Evolutionary conservation across 768 basidiomycete genomes (phyloP).

Genomic region (Boletus reticuloceps): DNA sequence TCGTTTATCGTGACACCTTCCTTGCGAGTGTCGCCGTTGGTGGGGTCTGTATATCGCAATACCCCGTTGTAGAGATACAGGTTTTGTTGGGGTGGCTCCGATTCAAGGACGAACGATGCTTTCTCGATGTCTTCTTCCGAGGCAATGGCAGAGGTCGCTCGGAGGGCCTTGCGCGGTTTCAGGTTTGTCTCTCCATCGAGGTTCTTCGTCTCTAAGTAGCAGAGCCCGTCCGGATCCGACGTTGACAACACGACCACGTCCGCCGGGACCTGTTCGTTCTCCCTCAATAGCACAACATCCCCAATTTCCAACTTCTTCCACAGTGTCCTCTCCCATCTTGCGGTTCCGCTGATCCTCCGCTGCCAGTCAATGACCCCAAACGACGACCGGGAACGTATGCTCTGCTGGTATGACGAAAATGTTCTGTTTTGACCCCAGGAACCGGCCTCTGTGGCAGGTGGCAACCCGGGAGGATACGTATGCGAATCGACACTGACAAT

Average conservation of each 20-base stretch:
- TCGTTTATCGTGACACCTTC: constrained; percentile 89
- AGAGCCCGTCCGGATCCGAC: constrained; percentile 86
- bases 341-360: constrained; percentile 63
- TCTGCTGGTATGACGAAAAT: constrained; percentile 51
- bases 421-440: constrained; percentile 40
- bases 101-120: constrained; percentile 84
- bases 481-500: constrained; percentile 67
- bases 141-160: constrained; percentile 68
- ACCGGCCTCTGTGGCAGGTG: constrained; percentile 24
- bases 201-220: constrained; percentile 98
- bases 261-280: constrained; percentile 96
- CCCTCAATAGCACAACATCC: constrained; percentile 86
- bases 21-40: constrained; percentile 50
- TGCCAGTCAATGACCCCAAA: constrained; percentile 82
- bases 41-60: constrained; percentile 64
- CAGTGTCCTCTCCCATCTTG: constrained; percentile 90
- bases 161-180: constrained; percentile 78
- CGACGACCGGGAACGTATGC: constrained; percentile 52
- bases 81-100: constrained; percentile 92
- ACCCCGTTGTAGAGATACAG: constrained; percentile 89
- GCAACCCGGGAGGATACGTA: constrained; percentile 56
- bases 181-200: constrained; percentile 97
- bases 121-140: constrained; percentile 92
- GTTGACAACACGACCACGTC: constrained; percentile 93
- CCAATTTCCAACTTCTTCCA: constrained; percentile 99